Base-by-base conservation (phyloP, 371 early-diverging fungal genomes). In the Actinomortierella ambigua region DNA sequence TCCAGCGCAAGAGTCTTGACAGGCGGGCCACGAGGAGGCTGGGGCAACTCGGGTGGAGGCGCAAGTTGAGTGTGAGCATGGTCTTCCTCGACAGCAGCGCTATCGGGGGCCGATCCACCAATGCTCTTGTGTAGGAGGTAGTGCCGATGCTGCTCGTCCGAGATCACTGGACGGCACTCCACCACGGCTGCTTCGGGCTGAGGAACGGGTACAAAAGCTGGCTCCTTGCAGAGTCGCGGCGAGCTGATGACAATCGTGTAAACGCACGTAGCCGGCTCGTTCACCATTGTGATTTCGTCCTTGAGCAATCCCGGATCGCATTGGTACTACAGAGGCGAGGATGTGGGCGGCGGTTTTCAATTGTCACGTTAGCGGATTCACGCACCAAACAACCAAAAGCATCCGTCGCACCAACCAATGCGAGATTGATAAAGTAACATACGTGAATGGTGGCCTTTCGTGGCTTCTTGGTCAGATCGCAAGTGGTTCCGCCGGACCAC, bases 171-270 rank as follows among this genome's bases (percentile, higher is more conserved):
- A 50, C 80, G 76, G 61, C 91, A 90, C 47, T 76, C 67, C 47
- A 92, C 89, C 39, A 77, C 58, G 57, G 85, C 79, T 39, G 82
- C 77, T 23, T 77, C 73, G 20, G 84, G 77, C 5, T 81, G 75
- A 3, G 71, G 67, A 27, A 75, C 64, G 9, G 76, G 80, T 46
- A 78, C 79, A 58, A 92, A 83, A 50, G 78, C 76, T 46, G 82
- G 68, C 47, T 90, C 90, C 40, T 81, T 80, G 70, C 94, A 93
- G 47, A 93, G 77, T 0, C 83, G 77, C 13, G 90, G 86, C 1
- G 93, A 90, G 47, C 85, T 77, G 27, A 93, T 83, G 7, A 88
- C 70, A 64, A 90, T 83, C n/a, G 84, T 80, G 51, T 93, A 93
- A 22, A 79, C 76, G 65, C 94, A 93, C 0, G 82, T 87, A 5